Base-by-base conservation (phyloP, 345 rosid genomes). In the Hypericum androsaemum region DNA sequence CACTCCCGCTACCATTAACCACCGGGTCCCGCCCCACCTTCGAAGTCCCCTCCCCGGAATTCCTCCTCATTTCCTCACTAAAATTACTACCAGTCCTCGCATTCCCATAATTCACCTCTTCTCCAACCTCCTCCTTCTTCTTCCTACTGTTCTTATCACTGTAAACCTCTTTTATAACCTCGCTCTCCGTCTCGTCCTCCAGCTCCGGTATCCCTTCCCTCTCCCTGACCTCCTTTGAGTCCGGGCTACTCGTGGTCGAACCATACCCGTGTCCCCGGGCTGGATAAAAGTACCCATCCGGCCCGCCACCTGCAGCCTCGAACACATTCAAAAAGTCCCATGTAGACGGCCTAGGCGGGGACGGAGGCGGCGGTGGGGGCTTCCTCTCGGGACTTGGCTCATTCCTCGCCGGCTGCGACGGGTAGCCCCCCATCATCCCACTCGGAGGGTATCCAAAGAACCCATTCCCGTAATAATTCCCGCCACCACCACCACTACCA, bases 201-300 rank as follows among this genome's bases (percentile, higher is more conserved):
- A 90, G 63, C n/a, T 87, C 96, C 40, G 96, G 98, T 61, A 90
- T 87, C 52, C 96, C 95, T 74, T 90, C 98, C 56, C 95, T 77
- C 65, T 84, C 96, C 64, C 96, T 80, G 58, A 90, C 89, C 64
- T 82, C 96, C 53, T 80, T 82, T 14, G 89, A 87, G 64, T 90
- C 98, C 15, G 80, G 98, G 51, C 90, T 87, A 37, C 94, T 80
- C 3, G 87, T 53, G 43, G 13, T 72, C 42, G 96, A 87, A 55
- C 79, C 76, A 28, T 48, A 64, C 9, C 77, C 86, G 54, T 58
- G 63, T 47, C 52, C 66, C 8, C 53, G 64, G 37, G 47, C 50
- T 1, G 74, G 39, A 15, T 53, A 52, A 41, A 51, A 68, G 35
- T 71, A 71, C 8, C 67, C 79, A 38, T 62, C 54, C 52, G 62